Evolutionary conservation across 2,329 filamentous ascomycete genomes (phyloP).

Genomic region (Alternaria angustiovoidea): DNA sequence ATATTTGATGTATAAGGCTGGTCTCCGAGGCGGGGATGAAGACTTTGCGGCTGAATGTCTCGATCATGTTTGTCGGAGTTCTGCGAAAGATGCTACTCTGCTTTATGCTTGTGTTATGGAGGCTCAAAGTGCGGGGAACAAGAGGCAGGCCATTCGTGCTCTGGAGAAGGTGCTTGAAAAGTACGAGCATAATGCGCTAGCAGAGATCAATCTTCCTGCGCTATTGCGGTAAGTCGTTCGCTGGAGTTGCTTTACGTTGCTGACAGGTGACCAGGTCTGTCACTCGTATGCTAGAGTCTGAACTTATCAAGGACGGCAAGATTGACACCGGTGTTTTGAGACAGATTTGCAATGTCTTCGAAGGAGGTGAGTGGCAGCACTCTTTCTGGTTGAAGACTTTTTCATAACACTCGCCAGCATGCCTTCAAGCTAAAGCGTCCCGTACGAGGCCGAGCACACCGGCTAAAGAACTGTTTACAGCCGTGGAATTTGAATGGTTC

Average conservation of each 20-base stretch:
- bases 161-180: conserved; percentile 68
- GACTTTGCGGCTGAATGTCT: conserved; percentile 71
- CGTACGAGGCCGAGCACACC: conserved; percentile 54
- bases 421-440: conserved; percentile 56
- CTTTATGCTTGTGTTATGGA: conserved; percentile 84
- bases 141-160: conserved; percentile 64
- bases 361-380: conserved; percentile 40
- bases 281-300: conserved; percentile 55
- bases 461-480: conserved; percentile 60
- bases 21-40: conserved; percentile 66
- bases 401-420: conserved; percentile 35
- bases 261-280: conserved; percentile 41
- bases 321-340: conserved; percentile 39
- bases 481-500: conserved; percentile 82
- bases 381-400: too few relatives aligned
- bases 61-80: conserved; percentile 63
- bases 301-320: conserved; percentile 49
- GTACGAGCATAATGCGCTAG: conserved; percentile 58
- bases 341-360: conserved; percentile 66
- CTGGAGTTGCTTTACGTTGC: too few relatives aligned
- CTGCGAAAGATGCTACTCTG: conserved; percentile 65
- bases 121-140: conserved; percentile 72
- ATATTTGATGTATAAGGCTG: conserved; percentile 79
- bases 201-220: conserved; percentile 66
- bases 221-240: conserved; percentile 59